Evolutionary conservation across 805 yeast genomes (phyloP).

Genomic region (Candida alai): DNA sequence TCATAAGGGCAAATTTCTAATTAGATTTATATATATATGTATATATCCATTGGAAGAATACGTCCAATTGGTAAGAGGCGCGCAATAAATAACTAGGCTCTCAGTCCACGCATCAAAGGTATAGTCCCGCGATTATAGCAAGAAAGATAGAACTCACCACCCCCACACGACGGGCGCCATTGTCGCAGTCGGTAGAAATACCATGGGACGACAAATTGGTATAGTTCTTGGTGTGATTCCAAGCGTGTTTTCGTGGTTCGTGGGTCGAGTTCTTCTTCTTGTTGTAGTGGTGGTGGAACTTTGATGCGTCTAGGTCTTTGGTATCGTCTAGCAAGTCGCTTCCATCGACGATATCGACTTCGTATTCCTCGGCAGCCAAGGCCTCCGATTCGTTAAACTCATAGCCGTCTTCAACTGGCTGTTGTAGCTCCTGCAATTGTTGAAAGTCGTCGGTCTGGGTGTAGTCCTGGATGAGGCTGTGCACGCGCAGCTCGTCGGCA

Average conservation of each 20-base stretch:
- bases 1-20: not conserved
- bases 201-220: constrained; percentile 8
- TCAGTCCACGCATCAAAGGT: too few relatives aligned
- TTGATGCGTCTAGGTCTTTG: not conserved
- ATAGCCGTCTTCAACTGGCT: constrained; percentile 8
- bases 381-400: constrained; percentile 10
- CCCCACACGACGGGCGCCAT: constrained; percentile 4
- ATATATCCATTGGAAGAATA: constrained; percentile 10
- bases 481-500: constrained; percentile 16
- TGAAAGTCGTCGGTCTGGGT: constrained; percentile 8
- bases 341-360: constrained; percentile 2
- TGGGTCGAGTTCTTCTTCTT: constrained; percentile 1
- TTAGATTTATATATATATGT: too few relatives aligned
- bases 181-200: constrained; percentile 8
- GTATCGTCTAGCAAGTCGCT: too few relatives aligned
- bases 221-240: constrained; percentile 4
- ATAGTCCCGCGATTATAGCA: not conserved
- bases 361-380: constrained; percentile 7
- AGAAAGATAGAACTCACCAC: not conserved
- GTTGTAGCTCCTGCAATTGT: constrained; percentile 8
- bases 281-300: not conserved
- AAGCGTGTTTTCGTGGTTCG: not conserved
- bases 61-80: constrained; percentile 5
- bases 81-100: constrained; percentile 2
- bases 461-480: constrained; percentile 16